Conservation (phyloP, 169 alveolate species). For the Eimeria praecox region DNA sequence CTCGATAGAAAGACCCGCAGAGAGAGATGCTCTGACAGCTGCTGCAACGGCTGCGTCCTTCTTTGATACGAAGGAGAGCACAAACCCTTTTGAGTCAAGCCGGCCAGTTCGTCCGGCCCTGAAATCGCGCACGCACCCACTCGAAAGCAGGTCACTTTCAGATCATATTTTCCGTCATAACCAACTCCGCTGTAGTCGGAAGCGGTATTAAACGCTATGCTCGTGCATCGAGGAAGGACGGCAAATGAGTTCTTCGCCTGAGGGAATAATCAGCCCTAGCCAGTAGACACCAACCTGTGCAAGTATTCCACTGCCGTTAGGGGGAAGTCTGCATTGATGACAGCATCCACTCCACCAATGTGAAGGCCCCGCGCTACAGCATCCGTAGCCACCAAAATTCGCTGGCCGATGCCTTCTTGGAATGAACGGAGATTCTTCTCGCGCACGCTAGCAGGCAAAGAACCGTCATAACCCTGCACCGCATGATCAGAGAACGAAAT, state of each 20-base stretch:
- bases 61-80: constrained; percentile 56
- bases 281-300: constrained; percentile 48
- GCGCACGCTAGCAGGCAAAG: constrained; percentile 61
- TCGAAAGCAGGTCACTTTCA: background rate
- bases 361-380: constrained; percentile 70
- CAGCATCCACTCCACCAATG: constrained; percentile 66
- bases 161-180: background rate
- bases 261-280: background rate
- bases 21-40: constrained; percentile 62
- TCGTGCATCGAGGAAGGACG: background rate
- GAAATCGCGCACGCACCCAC: constrained; percentile 82
- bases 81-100: constrained; percentile 92
- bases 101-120: constrained; percentile 97
- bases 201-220: background rate
- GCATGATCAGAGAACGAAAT: background rate
- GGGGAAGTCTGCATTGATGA: constrained; percentile 66
- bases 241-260: background rate
- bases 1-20: constrained; percentile 47
- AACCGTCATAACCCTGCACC: constrained; percentile 72
- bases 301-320: constrained; percentile 63
- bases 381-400: constrained; percentile 71
- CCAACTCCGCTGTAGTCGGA: background rate
- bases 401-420: constrained; percentile 57
- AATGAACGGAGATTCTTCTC: constrained; percentile 39
- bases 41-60: constrained; percentile 66